Evolutionary conservation across 768 basidiomycete genomes (phyloP).

Genomic region (Rossbeevera mucosa): DNA sequence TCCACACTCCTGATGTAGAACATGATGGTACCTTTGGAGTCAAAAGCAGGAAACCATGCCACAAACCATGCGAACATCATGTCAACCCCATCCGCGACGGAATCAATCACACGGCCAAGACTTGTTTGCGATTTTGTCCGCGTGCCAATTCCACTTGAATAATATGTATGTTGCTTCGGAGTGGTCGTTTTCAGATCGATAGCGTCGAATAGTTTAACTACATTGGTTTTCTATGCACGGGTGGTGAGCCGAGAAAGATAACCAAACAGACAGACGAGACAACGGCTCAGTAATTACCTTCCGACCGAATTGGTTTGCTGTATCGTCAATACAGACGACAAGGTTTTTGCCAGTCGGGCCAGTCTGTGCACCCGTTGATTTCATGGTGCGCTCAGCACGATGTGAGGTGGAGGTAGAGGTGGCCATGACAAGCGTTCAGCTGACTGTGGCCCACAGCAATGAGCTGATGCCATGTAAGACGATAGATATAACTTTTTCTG

Average conservation of each 20-base stretch:
- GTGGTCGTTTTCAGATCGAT: conserved; percentile 11
- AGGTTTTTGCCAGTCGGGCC: conserved; percentile 12
- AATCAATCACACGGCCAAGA: conserved; percentile 4
- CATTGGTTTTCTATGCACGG: background rate
- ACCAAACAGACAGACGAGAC: background rate
- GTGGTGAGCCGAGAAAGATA: background rate
- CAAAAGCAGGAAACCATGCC: background rate
- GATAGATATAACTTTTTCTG: background rate
- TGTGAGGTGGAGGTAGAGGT: background rate
- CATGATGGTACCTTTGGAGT: background rate
- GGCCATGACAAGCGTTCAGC: background rate
- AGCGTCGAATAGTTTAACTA: background rate
- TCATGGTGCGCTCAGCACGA: background rate
- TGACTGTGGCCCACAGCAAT: no score
- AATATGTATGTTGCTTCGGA: conserved; percentile 27
- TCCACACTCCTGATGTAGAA: background rate
- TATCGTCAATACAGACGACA: background rate
- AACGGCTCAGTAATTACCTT: background rate
- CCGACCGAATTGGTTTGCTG: background rate
- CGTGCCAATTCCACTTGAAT: conserved; percentile 35
- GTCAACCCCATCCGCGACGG: conserved; percentile 13
- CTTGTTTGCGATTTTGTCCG: conserved; percentile 21
- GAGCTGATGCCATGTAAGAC: background rate
- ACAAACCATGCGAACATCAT: background rate
- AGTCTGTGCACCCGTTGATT: background rate